phyloP scores from a whole-genome alignment of 176 grass and related monocot genomes.

The Zea luxurians region DNA sequence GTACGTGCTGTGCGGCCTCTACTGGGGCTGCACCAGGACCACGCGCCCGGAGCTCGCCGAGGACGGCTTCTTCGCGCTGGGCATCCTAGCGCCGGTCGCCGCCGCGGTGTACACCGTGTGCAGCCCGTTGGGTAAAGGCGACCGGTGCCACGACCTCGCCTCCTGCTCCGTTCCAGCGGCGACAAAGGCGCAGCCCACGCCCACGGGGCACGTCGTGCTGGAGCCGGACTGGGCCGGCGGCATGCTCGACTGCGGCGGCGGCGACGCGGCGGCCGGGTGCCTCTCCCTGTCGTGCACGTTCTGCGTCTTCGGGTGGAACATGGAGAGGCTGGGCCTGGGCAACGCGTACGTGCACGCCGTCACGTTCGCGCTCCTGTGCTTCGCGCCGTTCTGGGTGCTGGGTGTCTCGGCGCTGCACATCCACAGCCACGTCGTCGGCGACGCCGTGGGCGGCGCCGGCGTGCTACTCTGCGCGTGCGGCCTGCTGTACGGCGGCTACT shows the following conservation, averaged over 20 bases:
- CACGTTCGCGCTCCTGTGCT: conserved; percentile 68
- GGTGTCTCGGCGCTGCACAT: conserved; percentile 72
- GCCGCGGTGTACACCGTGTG: conserved; percentile 58
- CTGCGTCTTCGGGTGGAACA: conserved; percentile 83
- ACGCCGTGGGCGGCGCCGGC: conserved; percentile 49
- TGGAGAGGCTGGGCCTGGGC: conserved; percentile 67
- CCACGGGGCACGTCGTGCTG: neutral
- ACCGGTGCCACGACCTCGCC: neutral
- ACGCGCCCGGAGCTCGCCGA: conserved; percentile 49
- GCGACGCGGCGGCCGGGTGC: neutral
- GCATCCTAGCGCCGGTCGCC: conserved; percentile 44
- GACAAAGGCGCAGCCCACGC: neutral
- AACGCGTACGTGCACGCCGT: conserved; percentile 63
- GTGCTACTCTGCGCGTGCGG: conserved; percentile 59
- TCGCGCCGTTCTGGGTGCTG: conserved; percentile 71
- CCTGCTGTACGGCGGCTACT: conserved; percentile 70
- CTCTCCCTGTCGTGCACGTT: conserved; percentile 68
- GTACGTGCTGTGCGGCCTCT: conserved; percentile 65
- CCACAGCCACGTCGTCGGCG: conserved; percentile 41
- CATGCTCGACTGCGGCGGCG: conserved; percentile 48
- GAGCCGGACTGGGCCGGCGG: conserved; percentile 69
- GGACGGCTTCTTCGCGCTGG: conserved; percentile 48
- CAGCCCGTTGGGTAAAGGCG: conserved; percentile 56
- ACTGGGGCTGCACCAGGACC: conserved; percentile 56
- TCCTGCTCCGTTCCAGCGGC: neutral